Evolutionary conservation across 2,329 filamentous ascomycete genomes (phyloP).

Genomic region (Botrytis hyacinthi): DNA sequence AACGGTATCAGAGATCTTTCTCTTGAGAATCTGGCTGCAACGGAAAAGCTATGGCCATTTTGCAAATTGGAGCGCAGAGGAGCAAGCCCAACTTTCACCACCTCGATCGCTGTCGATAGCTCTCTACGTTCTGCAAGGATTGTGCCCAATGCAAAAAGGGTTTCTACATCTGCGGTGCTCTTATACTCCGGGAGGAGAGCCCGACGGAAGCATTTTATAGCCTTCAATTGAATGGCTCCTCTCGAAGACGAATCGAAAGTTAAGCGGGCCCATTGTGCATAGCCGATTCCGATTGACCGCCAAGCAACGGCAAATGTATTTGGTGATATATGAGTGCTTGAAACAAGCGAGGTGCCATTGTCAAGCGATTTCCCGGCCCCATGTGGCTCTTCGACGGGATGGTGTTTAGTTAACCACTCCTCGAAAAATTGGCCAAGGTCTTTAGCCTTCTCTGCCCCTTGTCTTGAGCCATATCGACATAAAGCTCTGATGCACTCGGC

Average conservation of each 20-base stretch:
- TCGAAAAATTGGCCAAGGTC: slow-evolving; percentile 70
- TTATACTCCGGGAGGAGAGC: slow-evolving; percentile 67
- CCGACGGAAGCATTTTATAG: slow-evolving; percentile 71
- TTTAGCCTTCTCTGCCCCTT: slow-evolving; percentile 76
- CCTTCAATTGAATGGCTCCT: slow-evolving; percentile 71
- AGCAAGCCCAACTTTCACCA: slow-evolving; percentile 72
- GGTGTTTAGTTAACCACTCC: slow-evolving; percentile 66
- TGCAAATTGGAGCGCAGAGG: slow-evolving; percentile 47
- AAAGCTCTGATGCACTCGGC: slow-evolving; percentile 77
- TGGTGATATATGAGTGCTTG: slow-evolving; percentile 50
- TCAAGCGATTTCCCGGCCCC: slow-evolving; percentile 22
- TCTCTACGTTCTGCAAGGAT: slow-evolving; percentile 87
- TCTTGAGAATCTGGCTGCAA: slow-evolving; percentile 43
- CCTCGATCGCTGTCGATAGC: slow-evolving; percentile 74
- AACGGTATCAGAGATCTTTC: slow-evolving; percentile 70
- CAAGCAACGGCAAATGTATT: slow-evolving; percentile 68
- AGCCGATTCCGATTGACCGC: slow-evolving; percentile 79
- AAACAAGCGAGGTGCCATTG: slow-evolving; percentile 24
- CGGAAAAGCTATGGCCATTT: slow-evolving; percentile 37
- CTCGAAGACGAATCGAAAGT: slow-evolving; percentile 74
- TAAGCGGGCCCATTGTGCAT: slow-evolving; percentile 81
- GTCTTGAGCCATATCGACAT: slow-evolving; percentile 73
- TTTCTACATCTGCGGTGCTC: slow-evolving; percentile 67
- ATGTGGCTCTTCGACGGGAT: slow-evolving; percentile 30
- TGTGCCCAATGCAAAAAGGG: slow-evolving; percentile 77